These are phyloP conservation scores for Rhizophora mangle DNA, from an alignment of 345 rosid species.

Conservation along the genomic window DNA sequence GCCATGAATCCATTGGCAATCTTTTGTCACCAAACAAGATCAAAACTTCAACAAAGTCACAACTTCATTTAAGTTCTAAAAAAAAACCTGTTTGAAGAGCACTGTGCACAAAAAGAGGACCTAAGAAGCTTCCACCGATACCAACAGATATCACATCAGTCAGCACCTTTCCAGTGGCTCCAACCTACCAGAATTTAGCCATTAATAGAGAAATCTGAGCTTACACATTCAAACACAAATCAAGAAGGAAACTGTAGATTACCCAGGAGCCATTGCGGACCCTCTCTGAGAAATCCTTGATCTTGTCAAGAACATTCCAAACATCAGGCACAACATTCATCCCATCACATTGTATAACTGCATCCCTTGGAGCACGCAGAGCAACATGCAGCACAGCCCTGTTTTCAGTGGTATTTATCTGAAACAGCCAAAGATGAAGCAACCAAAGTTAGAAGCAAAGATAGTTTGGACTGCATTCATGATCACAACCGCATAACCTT, in stretches of 20 bases:
- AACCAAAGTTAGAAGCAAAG: conserved; percentile 3
- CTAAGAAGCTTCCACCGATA: conserved; percentile 97
- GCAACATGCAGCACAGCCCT: conserved; percentile 96
- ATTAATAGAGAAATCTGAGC: conserved; percentile 19
- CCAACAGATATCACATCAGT: conserved; percentile 85
- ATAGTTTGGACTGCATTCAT: too few species aligned
- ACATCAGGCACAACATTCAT: conserved; percentile 88
- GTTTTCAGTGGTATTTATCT: conserved; percentile 93
- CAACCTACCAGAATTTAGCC: conserved; percentile 53
- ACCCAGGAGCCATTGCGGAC: conserved; percentile 94
- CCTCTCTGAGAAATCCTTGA: conserved; percentile 78
- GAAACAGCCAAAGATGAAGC: conserved; percentile 16
- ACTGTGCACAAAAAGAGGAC: conserved; percentile 92
- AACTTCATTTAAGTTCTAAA: conserved; percentile 7
- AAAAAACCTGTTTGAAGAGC: conserved; percentile 86
- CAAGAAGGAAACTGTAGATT: conserved; percentile 20
- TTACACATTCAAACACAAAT: conserved; percentile 9
- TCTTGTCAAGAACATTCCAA: conserved; percentile 89
- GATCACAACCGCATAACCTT: background rate
- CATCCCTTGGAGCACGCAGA: conserved; percentile 84
- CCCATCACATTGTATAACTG: conserved; percentile 69
- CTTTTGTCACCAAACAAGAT: conserved; percentile 13
- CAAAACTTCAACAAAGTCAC: conserved; percentile 7
- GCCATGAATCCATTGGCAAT: conserved; percentile 10
- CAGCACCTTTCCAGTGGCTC: conserved; percentile 86